These are phyloP conservation scores for Pythium rishiriense DNA, from an alignment of 352 stramenopile species.

Conservation along the genomic window DNA sequence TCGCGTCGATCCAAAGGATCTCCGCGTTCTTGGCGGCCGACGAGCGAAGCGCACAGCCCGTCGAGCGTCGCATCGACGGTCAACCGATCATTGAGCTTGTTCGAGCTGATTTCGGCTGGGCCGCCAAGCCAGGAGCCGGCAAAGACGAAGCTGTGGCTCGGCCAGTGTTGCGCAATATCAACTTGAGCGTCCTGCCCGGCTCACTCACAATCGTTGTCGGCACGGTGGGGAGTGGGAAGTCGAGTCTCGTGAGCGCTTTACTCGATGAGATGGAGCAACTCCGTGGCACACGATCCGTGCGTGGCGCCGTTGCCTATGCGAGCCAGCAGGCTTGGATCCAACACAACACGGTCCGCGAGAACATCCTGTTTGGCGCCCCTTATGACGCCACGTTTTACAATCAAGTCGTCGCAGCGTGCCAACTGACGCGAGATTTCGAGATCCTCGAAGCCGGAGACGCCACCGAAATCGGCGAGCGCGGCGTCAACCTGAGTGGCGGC, in stretches of 20 bases:
- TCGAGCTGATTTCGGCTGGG: slow-evolving; percentile 40
- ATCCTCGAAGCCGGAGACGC: slow-evolving; percentile 66
- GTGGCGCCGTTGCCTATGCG: slow-evolving; percentile 28
- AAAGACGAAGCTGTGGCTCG: neutral
- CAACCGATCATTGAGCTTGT: slow-evolving; percentile 28
- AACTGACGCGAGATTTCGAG: slow-evolving; percentile 59
- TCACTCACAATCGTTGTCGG: slow-evolving; percentile 57
- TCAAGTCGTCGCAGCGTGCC: slow-evolving; percentile 43
- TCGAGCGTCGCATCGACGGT: slow-evolving; percentile 25
- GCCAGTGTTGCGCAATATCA: slow-evolving; percentile 14
- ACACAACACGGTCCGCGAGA: slow-evolving; percentile 32
- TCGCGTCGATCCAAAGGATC: slow-evolving; percentile 35
- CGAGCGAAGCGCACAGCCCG: slow-evolving; percentile 26
- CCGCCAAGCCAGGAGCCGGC: slow-evolving; percentile 6
- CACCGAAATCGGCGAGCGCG: slow-evolving; percentile 61
- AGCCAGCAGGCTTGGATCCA: slow-evolving; percentile 38
- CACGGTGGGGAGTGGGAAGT: slow-evolving; percentile 56
- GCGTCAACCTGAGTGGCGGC: slow-evolving; percentile 37
- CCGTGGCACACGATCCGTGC: slow-evolving; percentile 8
- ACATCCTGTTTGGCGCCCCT: slow-evolving; percentile 31
- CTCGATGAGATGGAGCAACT: slow-evolving; percentile 42
- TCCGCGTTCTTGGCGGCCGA: slow-evolving; percentile 31
- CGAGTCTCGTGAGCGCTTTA: slow-evolving; percentile 44
- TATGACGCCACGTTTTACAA: slow-evolving; percentile 29
- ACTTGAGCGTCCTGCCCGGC: slow-evolving; percentile 52